These are phyloP conservation scores for Silybum marianum DNA, from an alignment of 129 eudicot species.

Conservation along the genomic window DNA sequence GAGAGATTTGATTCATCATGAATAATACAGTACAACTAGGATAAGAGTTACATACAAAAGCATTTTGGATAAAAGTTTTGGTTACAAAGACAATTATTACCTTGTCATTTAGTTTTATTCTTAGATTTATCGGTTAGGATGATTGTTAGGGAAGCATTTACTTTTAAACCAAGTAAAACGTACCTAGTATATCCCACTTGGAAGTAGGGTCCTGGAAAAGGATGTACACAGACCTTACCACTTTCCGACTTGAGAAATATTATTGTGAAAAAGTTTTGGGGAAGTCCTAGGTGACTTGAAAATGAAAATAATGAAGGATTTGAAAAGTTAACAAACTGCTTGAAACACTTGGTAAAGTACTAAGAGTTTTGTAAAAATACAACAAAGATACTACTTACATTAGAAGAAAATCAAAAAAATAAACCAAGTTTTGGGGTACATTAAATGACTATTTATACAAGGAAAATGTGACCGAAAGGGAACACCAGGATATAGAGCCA, in stretches of 20 bases:
- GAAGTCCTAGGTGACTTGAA: not conserved
- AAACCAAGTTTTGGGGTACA: too few relatives aligned
- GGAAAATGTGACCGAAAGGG: too few relatives aligned
- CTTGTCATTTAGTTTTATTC: slow-evolving; percentile 6
- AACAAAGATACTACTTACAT: too few relatives aligned
- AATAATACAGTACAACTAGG: not conserved
- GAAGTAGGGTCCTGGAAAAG: not conserved
- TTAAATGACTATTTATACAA: too few relatives aligned
- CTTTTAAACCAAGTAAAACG: not conserved
- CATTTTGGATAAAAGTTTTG: not conserved
- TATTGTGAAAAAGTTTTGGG: not conserved
- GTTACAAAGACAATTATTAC: not conserved
- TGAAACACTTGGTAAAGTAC: too few relatives aligned
- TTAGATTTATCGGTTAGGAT: not conserved
- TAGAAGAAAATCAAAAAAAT: too few relatives aligned
- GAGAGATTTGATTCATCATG: not conserved
- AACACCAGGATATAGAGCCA: too few relatives aligned
- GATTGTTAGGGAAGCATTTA: not conserved
- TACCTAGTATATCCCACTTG: not conserved
- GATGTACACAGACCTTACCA: not conserved
- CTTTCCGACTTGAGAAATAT: not conserved
- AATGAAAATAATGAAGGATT: too few relatives aligned
- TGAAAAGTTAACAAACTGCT: too few relatives aligned
- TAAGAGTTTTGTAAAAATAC: too few relatives aligned
- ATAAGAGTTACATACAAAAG: not conserved